These are phyloP conservation scores for Uncinocarpus reesii DNA, from an alignment of 2,329 filamentous ascomycete species.

Conservation along the genomic window DNA sequence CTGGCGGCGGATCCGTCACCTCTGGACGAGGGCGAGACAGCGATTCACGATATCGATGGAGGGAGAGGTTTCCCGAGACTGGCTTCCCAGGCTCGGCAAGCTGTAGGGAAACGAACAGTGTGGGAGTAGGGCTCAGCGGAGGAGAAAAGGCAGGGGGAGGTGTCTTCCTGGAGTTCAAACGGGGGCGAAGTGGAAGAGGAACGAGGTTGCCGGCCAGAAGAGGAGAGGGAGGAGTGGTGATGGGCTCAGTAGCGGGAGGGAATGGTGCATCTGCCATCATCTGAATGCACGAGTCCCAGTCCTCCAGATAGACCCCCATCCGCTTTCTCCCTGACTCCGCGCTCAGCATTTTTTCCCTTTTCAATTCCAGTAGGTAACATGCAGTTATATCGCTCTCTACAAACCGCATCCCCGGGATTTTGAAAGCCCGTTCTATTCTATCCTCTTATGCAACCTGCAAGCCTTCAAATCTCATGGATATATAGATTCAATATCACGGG, in stretches of 20 bases:
- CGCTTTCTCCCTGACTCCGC: slow-evolving; percentile 8
- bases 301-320: slow-evolving; percentile 11
- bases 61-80: slow-evolving; percentile 14
- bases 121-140: slow-evolving; percentile 15
- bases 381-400: not conserved
- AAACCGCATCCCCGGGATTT: not conserved
- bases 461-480: no score
- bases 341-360: slow-evolving; percentile 6
- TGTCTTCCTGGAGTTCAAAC: not conserved
- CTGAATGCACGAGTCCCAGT: slow-evolving; percentile 7
- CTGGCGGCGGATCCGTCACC: slow-evolving; percentile 2
- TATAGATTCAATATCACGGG: no score
- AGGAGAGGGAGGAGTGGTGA: not conserved
- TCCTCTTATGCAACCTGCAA: not conserved
- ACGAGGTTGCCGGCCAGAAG: slow-evolving; percentile 1
- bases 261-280: not conserved
- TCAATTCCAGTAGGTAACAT: not conserved
- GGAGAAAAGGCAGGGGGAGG: slow-evolving; percentile 9
- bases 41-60: slow-evolving; percentile 18
- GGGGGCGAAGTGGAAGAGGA: not conserved
- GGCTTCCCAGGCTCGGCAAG: not conserved
- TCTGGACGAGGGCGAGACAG: slow-evolving; percentile 13
- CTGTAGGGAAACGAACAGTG: slow-evolving; percentile 16
- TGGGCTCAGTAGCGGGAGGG: not conserved
- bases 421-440: not conserved